These are phyloP conservation scores for Poa pratensis DNA, from an alignment of 176 grass and related monocot genomes.

Conservation along the genomic window DNA sequence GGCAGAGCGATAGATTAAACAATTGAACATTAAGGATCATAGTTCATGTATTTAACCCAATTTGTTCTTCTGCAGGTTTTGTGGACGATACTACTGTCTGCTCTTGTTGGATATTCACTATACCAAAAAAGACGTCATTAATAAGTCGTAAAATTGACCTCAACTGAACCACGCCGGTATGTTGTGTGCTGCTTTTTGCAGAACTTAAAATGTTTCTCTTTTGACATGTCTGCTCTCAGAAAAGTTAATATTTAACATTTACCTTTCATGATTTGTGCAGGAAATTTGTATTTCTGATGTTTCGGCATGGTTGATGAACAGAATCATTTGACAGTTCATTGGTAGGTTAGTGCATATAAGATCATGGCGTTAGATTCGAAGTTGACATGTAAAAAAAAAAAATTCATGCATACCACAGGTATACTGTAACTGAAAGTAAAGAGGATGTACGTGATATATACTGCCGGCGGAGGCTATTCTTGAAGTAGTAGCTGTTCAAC, in stretches of 20 bases:
- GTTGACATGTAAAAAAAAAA: constrained; percentile 33
- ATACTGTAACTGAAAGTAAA: constrained; percentile 11
- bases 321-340: constrained; percentile 26
- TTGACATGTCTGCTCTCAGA: background rate
- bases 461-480: background rate
- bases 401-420: constrained; percentile 33
- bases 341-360: constrained; percentile 30
- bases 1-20: background rate
- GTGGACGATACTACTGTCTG: constrained; percentile 91
- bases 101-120: constrained; percentile 95
- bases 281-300: constrained; percentile 17
- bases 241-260: background rate
- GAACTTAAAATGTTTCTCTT: constrained; percentile 33
- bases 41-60: background rate
- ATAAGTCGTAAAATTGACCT: constrained; percentile 22
- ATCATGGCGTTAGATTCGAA: background rate
- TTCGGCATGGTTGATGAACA: constrained; percentile 20
- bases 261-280: constrained; percentile 28
- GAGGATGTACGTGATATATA: background rate
- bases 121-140: constrained; percentile 75
- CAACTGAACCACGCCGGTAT: constrained; percentile 19
- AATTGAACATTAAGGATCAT: background rate
- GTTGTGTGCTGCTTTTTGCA: constrained; percentile 9
- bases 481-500: background rate
- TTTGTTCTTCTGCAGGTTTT: constrained; percentile 66